A percentile compares a stretch with the other conserved stretches of the same genome.
Evolutionary conservation across 768 basidiomycete species (phyloP).

Genomic region (Paxillus rubicundulus): DNA sequence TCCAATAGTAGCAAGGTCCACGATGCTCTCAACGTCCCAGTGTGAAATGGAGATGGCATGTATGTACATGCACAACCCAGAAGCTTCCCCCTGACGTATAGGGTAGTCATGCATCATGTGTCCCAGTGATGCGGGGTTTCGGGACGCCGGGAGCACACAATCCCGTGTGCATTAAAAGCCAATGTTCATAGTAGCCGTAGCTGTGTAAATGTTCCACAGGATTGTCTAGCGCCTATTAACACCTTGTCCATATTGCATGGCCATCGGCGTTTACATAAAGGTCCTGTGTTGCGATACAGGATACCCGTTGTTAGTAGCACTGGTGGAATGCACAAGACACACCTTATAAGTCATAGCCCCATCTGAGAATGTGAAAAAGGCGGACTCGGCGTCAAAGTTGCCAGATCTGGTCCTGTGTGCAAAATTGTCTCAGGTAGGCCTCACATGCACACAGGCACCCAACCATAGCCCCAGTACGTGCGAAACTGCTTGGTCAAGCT

Average conservation of each 20-base stretch:
- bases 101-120: neutral
- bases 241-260: neutral
- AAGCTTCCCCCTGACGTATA: neutral
- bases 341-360: too few species aligned
- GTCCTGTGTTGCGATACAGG: neutral
- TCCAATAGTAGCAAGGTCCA: too few species aligned
- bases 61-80: neutral
- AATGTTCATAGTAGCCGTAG: neutral
- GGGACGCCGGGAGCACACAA: neutral
- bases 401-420: neutral
- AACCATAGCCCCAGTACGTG: too few species aligned
- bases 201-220: neutral
- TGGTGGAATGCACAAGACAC: too few species aligned
- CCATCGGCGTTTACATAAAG: neutral
- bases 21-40: neutral
- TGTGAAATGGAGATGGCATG: neutral
- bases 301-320: neutral
- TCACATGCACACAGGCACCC: too few species aligned
- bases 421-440: too few species aligned
- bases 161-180: neutral
- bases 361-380: neutral
- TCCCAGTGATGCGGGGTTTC: neutral
- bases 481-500: neutral
- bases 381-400: neutral
- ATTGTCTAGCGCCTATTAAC: neutral